Evolutionary conservation across 768 basidiomycete genomes (phyloP), one percentile per base, ranked within the genome.

Genomic region (Holtermannia corniformis): DNA sequence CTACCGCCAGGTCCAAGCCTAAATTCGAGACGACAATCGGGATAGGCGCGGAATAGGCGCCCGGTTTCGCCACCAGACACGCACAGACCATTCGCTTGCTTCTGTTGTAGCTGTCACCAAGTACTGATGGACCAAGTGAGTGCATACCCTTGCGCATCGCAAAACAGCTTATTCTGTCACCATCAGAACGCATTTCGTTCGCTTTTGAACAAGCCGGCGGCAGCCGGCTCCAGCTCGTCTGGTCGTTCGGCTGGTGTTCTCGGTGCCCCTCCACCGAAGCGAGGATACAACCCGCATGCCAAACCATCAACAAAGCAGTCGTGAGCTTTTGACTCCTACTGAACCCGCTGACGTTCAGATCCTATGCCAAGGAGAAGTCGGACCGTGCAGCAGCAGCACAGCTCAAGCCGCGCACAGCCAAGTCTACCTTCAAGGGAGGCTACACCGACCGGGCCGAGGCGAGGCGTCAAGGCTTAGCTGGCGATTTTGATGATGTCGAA

Each of bases 401-500:
- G 56, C 50, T 21, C 62, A 70, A 16, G 66, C 63, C 2, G 66
- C 70, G 5, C 47, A 64, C 21, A 59, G 57, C 19, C 58, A 54
- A 16, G 68, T 65, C 59, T 59, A 58, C 52, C 25, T 32, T 32
- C 7, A 57, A 64, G n/a, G 55, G 51, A 16, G 56, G 61, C 46
- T 73, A 73, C 43, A 65, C 63, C 28, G 71, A 73, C 54, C 48
- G 72, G 47, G 71, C 72, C n/a, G 70, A 62, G 41, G 51, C 65
- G 56, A 49, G 72, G 10, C 48, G 72, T 28, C 23, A 59, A 45
- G 71, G 72, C 1, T 40, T 58, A 20, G 70, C 71, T 3, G 65
- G 72, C 48, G 71, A 71, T 49, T 71, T 59, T 41, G 62, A 62
- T 43, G 47, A 88, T 83, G 81, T 87, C 25, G 87, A 88, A 67